Percentiles rank a stretch among this genome's conserved stretches.
Conservation (phyloP, 441 rosid genomes). For the Gossypium schwendimanii region DNA sequence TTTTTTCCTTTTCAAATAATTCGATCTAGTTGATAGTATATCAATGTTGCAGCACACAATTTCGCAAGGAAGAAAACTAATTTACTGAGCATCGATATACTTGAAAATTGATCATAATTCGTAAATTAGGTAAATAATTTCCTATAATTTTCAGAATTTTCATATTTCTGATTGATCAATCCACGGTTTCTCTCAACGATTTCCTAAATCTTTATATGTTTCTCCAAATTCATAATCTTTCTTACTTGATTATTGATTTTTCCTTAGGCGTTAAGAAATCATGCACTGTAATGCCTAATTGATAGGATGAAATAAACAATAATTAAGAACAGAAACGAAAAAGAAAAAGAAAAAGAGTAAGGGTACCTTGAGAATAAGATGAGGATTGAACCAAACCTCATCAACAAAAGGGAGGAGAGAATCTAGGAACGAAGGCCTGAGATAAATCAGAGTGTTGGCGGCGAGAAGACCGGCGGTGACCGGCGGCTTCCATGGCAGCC, state of each 20-base stretch:
- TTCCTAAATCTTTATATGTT: too few relatives aligned
- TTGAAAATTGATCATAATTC: neutral
- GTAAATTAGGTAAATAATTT: neutral
- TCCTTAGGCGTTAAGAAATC: neutral
- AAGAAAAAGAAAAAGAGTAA: too few relatives aligned
- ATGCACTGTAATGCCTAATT: neutral
- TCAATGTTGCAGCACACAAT: neutral
- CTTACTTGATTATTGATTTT: neutral
- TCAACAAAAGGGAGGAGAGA: slow-evolving; percentile 54
- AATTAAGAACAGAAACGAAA: too few relatives aligned
- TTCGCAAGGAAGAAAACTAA: neutral
- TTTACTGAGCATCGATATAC: neutral
- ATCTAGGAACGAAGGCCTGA: slow-evolving; percentile 58
- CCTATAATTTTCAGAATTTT: neutral
- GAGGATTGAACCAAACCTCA: slow-evolving; percentile 74
- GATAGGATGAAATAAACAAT: too few relatives aligned
- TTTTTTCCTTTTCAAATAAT: neutral
- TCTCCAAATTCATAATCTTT: neutral
- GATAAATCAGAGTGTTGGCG: slow-evolving; percentile 61
- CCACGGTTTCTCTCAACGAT: neutral
- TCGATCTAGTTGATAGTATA: neutral
- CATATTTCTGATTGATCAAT: neutral
- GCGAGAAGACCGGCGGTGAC: slow-evolving; percentile 76
- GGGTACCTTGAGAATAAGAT: slow-evolving; percentile 79
- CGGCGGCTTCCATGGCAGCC: slow-evolving; percentile 87